A percentile compares a stretch with the other conserved stretches of the same genome.
Conservation (phyloP, 1,284 basidiomycete species). For the Cryptococcus hybrid region DNA sequence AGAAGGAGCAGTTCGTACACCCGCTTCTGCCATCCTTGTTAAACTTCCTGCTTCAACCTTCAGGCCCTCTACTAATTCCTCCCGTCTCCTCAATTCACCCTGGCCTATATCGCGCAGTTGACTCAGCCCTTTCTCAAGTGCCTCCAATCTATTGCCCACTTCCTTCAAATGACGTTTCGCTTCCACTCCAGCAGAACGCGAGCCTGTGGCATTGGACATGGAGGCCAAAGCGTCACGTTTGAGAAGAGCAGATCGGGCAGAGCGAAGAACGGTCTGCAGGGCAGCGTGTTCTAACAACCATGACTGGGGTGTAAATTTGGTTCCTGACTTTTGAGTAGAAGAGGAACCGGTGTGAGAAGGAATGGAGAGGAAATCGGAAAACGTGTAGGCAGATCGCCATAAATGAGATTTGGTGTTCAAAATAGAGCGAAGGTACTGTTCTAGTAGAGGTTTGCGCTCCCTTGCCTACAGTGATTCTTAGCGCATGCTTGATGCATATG, state of each 20-base stretch:
- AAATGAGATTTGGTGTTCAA: conserved; percentile 71
- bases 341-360: conserved; percentile 54
- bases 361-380: conserved; percentile 81
- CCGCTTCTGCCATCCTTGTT: conserved; percentile 45
- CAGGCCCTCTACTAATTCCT: conserved; percentile 75
- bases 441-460: conserved; percentile 70
- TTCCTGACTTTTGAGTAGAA: conserved; percentile 6
- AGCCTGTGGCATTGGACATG: conserved; percentile 65
- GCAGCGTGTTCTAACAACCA: conserved; percentile 84
- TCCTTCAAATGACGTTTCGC: conserved; percentile 81
- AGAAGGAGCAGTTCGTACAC: conserved; percentile 26
- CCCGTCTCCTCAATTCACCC: conserved; percentile 75
- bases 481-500: neutral
- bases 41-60: conserved; percentile 66
- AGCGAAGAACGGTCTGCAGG: conserved; percentile 69
- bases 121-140: conserved; percentile 65
- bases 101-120: conserved; percentile 61
- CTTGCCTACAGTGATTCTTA: conserved; percentile 57
- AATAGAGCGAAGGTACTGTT: conserved; percentile 83
- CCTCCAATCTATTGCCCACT: conserved; percentile 63
- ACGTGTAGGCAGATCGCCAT: conserved; percentile 76
- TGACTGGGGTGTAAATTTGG: conserved; percentile 58
- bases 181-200: conserved; percentile 76
- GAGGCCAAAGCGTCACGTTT: conserved; percentile 79
- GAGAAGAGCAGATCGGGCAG: conserved; percentile 77